phyloP scores from a whole-genome alignment of 164 flowering plant species.

The Vitis rupestris region DNA sequence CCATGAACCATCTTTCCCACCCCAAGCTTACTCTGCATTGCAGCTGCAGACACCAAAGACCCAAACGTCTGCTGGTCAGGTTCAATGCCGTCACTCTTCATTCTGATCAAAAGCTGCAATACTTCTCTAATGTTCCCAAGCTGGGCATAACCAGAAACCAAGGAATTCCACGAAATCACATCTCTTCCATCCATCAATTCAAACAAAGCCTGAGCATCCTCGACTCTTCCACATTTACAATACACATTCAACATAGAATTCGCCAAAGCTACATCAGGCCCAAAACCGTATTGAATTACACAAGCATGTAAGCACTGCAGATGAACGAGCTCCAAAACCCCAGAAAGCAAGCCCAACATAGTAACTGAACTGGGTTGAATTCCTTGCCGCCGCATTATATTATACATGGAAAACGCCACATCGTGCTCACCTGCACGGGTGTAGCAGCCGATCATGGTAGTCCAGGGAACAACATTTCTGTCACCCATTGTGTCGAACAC shows the following conservation, averaged over 20 bases:
- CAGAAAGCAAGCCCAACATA: slow-evolving; percentile 50
- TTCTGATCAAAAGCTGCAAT: slow-evolving; percentile 40
- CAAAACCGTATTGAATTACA: slow-evolving; percentile 45
- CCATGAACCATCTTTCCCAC: slow-evolving; percentile 64
- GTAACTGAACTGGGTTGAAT: slow-evolving; percentile 65
- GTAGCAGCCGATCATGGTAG: slow-evolving; percentile 69
- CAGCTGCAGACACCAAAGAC: slow-evolving; percentile 38
- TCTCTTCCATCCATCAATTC: slow-evolving; percentile 51
- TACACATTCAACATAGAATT: slow-evolving; percentile 68
- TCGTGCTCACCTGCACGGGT: slow-evolving; percentile 40
- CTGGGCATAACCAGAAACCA: slow-evolving; percentile 56
- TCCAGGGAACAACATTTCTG: slow-evolving; percentile 76
- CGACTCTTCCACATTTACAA: slow-evolving; percentile 52
- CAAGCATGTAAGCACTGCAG: slow-evolving; percentile 56
- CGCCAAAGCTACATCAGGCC: slow-evolving; percentile 31
- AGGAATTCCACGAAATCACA: slow-evolving; percentile 77
- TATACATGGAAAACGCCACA: slow-evolving; percentile 46
- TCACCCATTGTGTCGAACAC: slow-evolving; percentile 67
- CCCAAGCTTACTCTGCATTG: slow-evolving; percentile 25
- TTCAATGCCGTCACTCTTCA: slow-evolving; percentile 40
- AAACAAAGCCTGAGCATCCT: slow-evolving; percentile 51
- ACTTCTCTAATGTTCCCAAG: slow-evolving; percentile 39
- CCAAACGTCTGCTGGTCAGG: slow-evolving; percentile 68
- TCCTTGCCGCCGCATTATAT: slow-evolving; percentile 49
- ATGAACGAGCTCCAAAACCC: slow-evolving; percentile 32